Conservation (phyloP, 2,329 filamentous ascomycete genomes). For the Diaporthe citriasiana region DNA sequence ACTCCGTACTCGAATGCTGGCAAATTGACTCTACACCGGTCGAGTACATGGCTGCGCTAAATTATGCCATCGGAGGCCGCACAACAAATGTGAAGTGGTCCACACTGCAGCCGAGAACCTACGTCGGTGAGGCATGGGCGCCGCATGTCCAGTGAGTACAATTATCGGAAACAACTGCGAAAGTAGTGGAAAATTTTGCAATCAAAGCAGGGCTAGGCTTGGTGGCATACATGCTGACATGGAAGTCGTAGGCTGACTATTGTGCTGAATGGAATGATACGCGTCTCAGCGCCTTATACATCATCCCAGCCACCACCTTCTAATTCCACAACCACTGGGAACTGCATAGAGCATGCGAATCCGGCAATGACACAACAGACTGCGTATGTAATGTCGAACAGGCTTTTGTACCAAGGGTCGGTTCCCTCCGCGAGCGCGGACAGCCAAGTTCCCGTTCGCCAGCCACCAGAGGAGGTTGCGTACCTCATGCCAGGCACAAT, state of each 20-base stretch:
- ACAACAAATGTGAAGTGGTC: conserved; percentile 14
- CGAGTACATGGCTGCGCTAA: neutral
- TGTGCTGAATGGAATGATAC: conserved; percentile 10
- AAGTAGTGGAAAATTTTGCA: neutral
- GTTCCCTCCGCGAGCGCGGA: neutral
- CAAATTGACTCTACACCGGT: neutral
- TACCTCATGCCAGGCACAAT: conserved; percentile 5
- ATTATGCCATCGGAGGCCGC: neutral
- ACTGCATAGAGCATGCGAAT: neutral
- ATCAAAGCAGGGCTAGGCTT: fast-evolving
- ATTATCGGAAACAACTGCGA: too few species aligned
- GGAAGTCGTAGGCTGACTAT: neutral
- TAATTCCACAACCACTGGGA: neutral
- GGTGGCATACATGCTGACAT: neutral
- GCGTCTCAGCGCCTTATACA: neutral
- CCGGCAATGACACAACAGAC: neutral
- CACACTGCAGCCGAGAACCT: neutral
- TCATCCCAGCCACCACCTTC: neutral
- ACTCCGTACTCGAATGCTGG: conserved; percentile 12
- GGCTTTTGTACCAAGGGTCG: neutral
- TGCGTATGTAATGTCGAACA: neutral
- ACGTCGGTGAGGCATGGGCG: conserved; percentile 3
- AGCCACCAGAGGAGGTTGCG: neutral
- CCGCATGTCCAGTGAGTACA: conserved; percentile 5
- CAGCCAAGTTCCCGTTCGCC: too few species aligned